Evolutionary conservation across 73 alveolate genomes (phyloP).

Genomic region (Symbiodinium pilosum): DNA sequence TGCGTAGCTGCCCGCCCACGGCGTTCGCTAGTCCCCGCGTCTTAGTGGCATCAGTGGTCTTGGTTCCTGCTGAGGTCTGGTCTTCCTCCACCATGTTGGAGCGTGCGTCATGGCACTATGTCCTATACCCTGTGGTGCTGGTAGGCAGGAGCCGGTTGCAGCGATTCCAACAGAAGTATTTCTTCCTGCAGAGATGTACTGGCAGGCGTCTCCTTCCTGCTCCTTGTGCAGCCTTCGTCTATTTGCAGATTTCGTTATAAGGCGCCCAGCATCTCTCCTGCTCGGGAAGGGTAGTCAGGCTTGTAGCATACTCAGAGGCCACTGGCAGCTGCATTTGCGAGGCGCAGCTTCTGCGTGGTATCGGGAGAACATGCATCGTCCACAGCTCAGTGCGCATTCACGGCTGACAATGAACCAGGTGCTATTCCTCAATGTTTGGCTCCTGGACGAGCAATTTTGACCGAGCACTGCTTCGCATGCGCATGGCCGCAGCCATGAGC

Average conservation of each 20-base stretch:
- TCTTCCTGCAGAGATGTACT: too few species aligned
- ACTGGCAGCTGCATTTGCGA: neutral
- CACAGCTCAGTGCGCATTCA: neutral
- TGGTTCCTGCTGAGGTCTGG: conserved; percentile 80
- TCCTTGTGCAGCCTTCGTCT: conserved; percentile 50
- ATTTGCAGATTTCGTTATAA: conserved; percentile 53
- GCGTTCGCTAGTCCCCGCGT: neutral
- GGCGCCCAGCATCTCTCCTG: neutral
- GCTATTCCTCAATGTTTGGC: too few species aligned
- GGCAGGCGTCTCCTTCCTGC: conserved; percentile 32
- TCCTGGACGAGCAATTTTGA: too few species aligned
- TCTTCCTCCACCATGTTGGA: conserved; percentile 56
- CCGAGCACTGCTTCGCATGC: too few species aligned
- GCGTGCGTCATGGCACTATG: conserved; percentile 92
- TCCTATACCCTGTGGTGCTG: conserved; percentile 54
- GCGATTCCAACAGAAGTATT: neutral
- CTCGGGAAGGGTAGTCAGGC: neutral
- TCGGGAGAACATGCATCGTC: conserved; percentile 68
- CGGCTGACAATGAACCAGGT: too few species aligned
- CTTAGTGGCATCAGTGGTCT: too few species aligned
- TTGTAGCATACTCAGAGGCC: neutral
- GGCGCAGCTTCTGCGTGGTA: conserved; percentile 50
- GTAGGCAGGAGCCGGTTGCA: neutral
- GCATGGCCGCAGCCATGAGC: too few species aligned
- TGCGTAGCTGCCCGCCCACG: neutral